Evolutionary conservation across 345 rosid genomes (phyloP).

Genomic region (Sisymbrium altissimum): DNA sequence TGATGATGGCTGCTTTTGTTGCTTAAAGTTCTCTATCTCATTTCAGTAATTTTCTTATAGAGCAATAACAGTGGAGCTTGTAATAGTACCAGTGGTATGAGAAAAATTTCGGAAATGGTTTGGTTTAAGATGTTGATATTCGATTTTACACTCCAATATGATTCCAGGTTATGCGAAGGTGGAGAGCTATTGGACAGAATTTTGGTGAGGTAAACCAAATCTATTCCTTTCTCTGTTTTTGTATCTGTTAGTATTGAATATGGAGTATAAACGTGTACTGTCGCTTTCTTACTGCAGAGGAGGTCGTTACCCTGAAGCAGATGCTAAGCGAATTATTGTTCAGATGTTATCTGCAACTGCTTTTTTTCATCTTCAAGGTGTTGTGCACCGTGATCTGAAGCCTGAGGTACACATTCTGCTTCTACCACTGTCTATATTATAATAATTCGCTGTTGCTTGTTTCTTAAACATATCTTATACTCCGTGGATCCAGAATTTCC

Average conservation of each 20-base stretch:
- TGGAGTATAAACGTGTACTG: background rate
- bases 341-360: constrained; percentile 84
- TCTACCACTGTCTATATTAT: background rate
- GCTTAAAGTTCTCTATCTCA: background rate
- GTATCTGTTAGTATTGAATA: background rate
- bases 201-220: constrained; percentile 61
- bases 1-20: background rate
- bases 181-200: constrained; percentile 93
- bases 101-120: background rate
- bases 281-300: constrained; percentile 56
- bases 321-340: constrained; percentile 70
- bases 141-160: background rate
- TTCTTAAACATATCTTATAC: background rate
- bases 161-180: constrained; percentile 89
- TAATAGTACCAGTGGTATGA: background rate
- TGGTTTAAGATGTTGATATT: background rate
- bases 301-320: constrained; percentile 87
- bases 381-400: constrained; percentile 93
- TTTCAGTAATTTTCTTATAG: background rate
- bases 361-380: constrained; percentile 96
- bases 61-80: background rate
- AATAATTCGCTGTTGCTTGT: background rate
- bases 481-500: constrained; percentile 65
- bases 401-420: constrained; percentile 66
- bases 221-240: background rate